Conservation (phyloP, 257 asterid genomes). For the Striga asiatica region DNA sequence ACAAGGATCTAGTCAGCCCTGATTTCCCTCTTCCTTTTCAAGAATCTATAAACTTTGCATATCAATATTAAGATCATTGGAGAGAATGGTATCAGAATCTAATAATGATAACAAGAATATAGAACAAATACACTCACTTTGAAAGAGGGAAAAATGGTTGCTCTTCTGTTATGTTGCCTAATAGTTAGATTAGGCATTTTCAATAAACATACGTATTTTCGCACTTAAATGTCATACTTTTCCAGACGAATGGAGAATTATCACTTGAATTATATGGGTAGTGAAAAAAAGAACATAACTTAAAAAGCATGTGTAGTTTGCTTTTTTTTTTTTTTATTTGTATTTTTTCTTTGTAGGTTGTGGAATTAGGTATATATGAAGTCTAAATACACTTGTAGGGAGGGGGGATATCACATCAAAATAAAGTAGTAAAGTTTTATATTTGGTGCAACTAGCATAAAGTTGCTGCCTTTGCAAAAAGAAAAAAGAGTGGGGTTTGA, state of each 20-base stretch:
- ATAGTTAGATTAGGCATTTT: too few relatives aligned
- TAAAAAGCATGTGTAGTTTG: too few relatives aligned
- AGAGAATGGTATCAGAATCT: slow-evolving; percentile 35
- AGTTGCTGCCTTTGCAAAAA: slow-evolving; percentile 26
- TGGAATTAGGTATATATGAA: slow-evolving; percentile 25
- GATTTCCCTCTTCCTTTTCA: slow-evolving; percentile 17
- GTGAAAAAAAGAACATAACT: too few relatives aligned
- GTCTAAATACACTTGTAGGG: slow-evolving; percentile 24
- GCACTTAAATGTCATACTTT: too few relatives aligned
- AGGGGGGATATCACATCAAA: slow-evolving; percentile 26
- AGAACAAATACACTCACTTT: not conserved
- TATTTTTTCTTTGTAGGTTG: not conserved
- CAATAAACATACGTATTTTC: too few relatives aligned
- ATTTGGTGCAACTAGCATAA: slow-evolving; percentile 38
- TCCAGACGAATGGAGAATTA: too few relatives aligned
- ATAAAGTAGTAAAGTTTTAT: slow-evolving; percentile 23
- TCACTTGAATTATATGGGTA: too few relatives aligned
- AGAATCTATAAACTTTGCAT: slow-evolving; percentile 20
- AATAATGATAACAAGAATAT: slow-evolving; percentile 25
- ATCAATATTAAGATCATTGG: slow-evolving; percentile 24
- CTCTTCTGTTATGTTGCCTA: too few relatives aligned
- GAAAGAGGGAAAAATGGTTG: not conserved
- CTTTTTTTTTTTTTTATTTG: not conserved
- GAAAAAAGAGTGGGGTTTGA: slow-evolving; percentile 33
- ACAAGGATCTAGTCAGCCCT: slow-evolving; percentile 29